These are phyloP conservation scores for Puya raimondii DNA, from an alignment of 176 grass and related monocot species.

Conservation along the genomic window DNA sequence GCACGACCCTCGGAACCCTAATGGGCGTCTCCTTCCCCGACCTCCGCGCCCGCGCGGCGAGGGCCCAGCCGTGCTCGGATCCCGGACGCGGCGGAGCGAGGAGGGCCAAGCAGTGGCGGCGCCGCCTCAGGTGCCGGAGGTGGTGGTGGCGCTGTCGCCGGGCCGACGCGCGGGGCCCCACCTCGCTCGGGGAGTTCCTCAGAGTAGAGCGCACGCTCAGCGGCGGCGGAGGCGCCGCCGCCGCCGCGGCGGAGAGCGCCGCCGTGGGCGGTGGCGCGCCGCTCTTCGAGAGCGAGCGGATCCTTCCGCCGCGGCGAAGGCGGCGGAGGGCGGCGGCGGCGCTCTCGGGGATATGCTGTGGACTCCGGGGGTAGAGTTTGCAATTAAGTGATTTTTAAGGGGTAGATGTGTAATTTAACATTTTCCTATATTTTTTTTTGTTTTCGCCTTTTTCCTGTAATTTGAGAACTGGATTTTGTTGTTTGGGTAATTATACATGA, in stretches of 20 bases:
- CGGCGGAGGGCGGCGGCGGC: constrained; percentile 37
- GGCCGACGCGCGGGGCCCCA: constrained; percentile 26
- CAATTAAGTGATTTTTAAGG: too few relatives aligned
- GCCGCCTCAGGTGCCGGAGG: constrained; percentile 18
- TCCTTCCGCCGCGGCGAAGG: constrained; percentile 50
- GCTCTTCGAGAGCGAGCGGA: constrained; percentile 1
- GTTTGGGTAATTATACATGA: too few relatives aligned
- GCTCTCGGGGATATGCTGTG: too few relatives aligned
- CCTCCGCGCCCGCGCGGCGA: background rate
- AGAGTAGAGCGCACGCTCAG: constrained; percentile 64
- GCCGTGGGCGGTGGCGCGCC: background rate
- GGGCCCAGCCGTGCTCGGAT: background rate
- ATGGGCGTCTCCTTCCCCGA: constrained; percentile 61
- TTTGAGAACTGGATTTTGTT: too few relatives aligned
- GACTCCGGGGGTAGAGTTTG: too few relatives aligned
- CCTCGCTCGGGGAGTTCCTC: constrained; percentile 70
- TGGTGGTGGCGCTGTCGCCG: constrained; percentile 76
- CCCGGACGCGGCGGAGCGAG: background rate
- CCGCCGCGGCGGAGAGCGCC: constrained; percentile 1
- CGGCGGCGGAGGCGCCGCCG: constrained; percentile 39
- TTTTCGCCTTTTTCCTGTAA: too few relatives aligned
- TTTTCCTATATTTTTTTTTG: too few relatives aligned
- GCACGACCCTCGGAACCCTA: constrained; percentile 91
- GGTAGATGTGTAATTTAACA: too few relatives aligned
- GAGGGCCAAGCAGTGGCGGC: constrained; percentile 1